Base-by-base conservation (phyloP, 805 yeast genomes). In the Saturnispora saitoi region DNA sequence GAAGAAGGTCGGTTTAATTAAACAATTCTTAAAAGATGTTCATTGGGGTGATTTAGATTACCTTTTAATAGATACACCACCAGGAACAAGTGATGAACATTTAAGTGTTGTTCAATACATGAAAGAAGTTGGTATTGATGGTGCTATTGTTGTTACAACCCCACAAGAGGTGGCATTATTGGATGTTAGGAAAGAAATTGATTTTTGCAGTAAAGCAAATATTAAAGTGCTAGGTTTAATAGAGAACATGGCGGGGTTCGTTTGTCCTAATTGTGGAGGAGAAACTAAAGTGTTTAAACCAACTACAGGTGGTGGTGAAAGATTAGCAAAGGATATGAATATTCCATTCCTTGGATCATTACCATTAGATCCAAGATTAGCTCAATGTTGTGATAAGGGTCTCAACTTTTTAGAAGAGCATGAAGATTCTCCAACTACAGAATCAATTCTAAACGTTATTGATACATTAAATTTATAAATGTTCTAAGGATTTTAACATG, bases 61-160 rank as follows among this genome's bases (percentile, higher is more conserved):
- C 59, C 70, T 93, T 55, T 76, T 93, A 14, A 84, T 93, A 15
- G 99, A 93, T 60, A 93, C 99, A 0, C 99, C 99, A 0, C 99
- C 99, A 0, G 99, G 99, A 0, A 93, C 99, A 0, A 84, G 96
- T 0, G 99, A 93, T 66, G 99, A 93, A 64, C 99, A 93, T 66
- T 73, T 93, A 38, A 82, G 95, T 7, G 90, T 93, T 30, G 86
- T 90, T 30, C 81, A 86, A 45, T 90, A 86, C 60, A 70, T 93
- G 76, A 85, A 86, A 58, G 95, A 87, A 32, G 80, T 84, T 4
- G 96, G 96, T 0, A 81, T 93, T 2, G 97, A 91, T 62, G 99
- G 99, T 1, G 99, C 99, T 0, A 71, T 93, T 29, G 76, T 93
- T 2, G 93, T 93, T 32, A 91, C 99, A 0, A 93, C 99, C 0